These are phyloP conservation scores for Oryza australiensis DNA, from an alignment of 176 grass and related monocot species.

Conservation along the genomic window DNA sequence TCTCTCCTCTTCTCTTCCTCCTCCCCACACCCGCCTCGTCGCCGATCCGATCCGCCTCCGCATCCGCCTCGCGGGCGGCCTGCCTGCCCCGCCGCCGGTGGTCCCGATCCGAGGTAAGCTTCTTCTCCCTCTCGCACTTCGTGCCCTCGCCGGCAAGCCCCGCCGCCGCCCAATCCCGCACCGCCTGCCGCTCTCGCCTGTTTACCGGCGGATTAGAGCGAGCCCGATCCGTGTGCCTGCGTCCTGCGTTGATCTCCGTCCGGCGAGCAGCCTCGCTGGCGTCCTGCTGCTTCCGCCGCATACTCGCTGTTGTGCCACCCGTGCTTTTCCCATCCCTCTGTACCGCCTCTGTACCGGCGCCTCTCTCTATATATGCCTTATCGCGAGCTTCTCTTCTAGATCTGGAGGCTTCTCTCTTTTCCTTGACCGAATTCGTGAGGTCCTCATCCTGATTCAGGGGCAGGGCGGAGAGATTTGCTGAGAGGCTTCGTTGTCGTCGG, in stretches of 20 bases:
- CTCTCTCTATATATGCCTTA: not conserved
- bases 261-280: too few relatives aligned
- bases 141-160: not conserved
- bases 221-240: too few relatives aligned
- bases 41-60: constrained; percentile 40
- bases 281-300: not conserved
- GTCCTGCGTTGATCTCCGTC: too few relatives aligned
- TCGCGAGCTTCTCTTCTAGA: not conserved
- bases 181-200: not conserved
- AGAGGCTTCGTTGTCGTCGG: not conserved
- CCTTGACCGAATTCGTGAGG: not conserved
- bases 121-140: not conserved
- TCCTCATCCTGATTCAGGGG: not conserved
- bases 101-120: constrained; percentile 46
- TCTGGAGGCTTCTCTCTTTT: not conserved
- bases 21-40: constrained; percentile 36
- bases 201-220: not conserved
- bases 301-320: not conserved
- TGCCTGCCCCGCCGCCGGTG: not conserved
- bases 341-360: too few relatives aligned
- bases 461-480: not conserved
- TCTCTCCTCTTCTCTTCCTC: not conserved
- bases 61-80: constrained; percentile 27
- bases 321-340: not conserved
- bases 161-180: not conserved